Conservation (phyloP, 306 rosid genomes). For the Prunus fruticosa region DNA sequence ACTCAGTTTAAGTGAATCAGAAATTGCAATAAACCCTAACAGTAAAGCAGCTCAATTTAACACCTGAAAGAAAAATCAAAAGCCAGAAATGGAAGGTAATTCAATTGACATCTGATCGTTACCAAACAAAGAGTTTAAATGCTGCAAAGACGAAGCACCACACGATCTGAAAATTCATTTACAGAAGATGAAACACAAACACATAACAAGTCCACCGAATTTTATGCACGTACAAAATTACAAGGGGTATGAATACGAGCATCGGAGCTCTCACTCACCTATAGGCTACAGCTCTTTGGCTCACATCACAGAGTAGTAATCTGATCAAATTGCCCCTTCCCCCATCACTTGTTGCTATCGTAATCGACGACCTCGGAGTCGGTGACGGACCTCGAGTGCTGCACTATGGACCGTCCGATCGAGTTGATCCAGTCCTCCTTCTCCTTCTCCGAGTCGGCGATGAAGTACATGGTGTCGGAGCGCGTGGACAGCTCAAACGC, state of each 20-base stretch:
- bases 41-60: not conserved
- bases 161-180: not conserved
- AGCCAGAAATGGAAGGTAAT: not conserved
- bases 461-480: slow-evolving; percentile 57
- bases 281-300: not conserved
- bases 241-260: not conserved
- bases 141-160: not conserved
- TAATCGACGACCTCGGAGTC: slow-evolving; percentile 68
- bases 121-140: slow-evolving; percentile 5
- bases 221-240: slow-evolving; percentile 16
- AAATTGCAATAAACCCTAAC: not conserved
- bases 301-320: not conserved
- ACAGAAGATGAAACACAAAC: not conserved
- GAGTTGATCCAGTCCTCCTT: slow-evolving; percentile 73
- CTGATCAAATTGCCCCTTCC: not conserved
- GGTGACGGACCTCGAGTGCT: slow-evolving; percentile 66
- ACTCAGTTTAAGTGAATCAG: not conserved
- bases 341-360: slow-evolving; percentile 40
- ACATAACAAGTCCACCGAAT: not conserved
- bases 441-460: slow-evolving; percentile 59
- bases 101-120: slow-evolving; percentile 8
- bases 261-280: slow-evolving; percentile 6
- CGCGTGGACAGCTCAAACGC: slow-evolving; percentile 53
- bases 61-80: not conserved
- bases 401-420: slow-evolving; percentile 63